Percentiles rank a stretch among this genome's conserved stretches.
Conservation (phyloP, 257 asterid species). For the Lycium barbarum region DNA sequence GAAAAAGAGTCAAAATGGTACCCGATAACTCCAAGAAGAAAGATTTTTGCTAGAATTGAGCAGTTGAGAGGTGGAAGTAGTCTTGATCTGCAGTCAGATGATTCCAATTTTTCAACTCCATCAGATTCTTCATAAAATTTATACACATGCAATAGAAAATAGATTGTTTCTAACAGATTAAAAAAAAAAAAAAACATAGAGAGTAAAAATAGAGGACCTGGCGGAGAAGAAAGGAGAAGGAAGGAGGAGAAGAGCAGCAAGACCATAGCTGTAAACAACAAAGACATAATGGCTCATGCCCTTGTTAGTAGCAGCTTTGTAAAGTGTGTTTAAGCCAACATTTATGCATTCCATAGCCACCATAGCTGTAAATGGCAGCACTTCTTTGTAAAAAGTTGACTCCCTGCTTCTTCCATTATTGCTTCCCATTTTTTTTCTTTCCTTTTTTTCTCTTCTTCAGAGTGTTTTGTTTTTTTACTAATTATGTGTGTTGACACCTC, state of each 20-base stretch:
- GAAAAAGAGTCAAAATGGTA: slow-evolving; percentile 26
- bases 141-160: neutral
- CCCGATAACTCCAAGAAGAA: slow-evolving; percentile 82
- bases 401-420: slow-evolving; percentile 20
- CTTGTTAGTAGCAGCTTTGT: slow-evolving; percentile 65
- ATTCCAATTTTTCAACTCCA: neutral
- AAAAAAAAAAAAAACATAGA: neutral
- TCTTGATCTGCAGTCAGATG: slow-evolving; percentile 53
- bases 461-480: neutral
- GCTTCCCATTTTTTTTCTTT: neutral
- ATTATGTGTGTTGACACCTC: neutral
- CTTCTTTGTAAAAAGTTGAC: slow-evolving; percentile 49
- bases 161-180: too few species aligned
- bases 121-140: neutral
- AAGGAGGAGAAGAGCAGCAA: slow-evolving; percentile 73
- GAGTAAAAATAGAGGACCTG: slow-evolving; percentile 42
- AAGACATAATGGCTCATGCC: slow-evolving; percentile 87
- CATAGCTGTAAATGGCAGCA: slow-evolving; percentile 63
- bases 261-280: slow-evolving; percentile 73
- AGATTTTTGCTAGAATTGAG: slow-evolving; percentile 58
- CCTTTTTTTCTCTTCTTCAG: neutral
- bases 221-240: slow-evolving; percentile 67
- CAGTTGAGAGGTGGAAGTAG: slow-evolving; percentile 59
- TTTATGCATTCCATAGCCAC: slow-evolving; percentile 71
- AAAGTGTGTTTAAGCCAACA: slow-evolving; percentile 85